Evolutionary conservation across 805 yeast species (phyloP).

Genomic region (Jamesozyma gamospora): DNA sequence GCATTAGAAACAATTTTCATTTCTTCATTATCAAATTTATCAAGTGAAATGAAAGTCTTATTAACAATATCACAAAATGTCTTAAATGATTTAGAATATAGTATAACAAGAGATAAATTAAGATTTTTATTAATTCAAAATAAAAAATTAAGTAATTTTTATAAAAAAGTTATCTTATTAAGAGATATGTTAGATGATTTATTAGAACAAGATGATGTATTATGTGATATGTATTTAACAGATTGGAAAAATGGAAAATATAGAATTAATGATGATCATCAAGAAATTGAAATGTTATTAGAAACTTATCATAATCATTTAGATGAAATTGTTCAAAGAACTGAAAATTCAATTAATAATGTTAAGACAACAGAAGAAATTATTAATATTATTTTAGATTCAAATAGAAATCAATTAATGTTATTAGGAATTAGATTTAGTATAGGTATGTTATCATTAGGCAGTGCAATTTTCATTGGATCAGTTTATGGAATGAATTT

Average conservation of each 20-base stretch:
- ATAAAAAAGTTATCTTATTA: slow-evolving; percentile 72
- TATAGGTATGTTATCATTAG: slow-evolving; percentile 72
- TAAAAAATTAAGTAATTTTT: slow-evolving; percentile 73
- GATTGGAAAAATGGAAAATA: slow-evolving; percentile 41
- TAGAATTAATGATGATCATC: slow-evolving; percentile 54
- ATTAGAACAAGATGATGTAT: slow-evolving; percentile 77
- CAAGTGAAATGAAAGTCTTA: slow-evolving; percentile 81
- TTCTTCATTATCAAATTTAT: slow-evolving; percentile 66
- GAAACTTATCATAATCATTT: slow-evolving; percentile 86
- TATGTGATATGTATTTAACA: slow-evolving; percentile 71
- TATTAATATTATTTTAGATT: slow-evolving; percentile 82
- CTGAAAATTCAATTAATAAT: slow-evolving; percentile 66
- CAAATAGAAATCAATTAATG: slow-evolving; percentile 91
- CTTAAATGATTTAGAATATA: slow-evolving; percentile 66
- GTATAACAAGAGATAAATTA: slow-evolving; percentile 70
- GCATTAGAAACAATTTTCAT: slow-evolving; percentile 84
- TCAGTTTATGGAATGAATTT: slow-evolving; percentile 94
- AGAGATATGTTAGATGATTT: slow-evolving; percentile 79
- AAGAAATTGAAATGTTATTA: slow-evolving; percentile 79
- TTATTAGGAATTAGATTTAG: slow-evolving; percentile 73
- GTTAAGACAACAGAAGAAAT: slow-evolving; percentile 91
- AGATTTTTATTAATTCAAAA: slow-evolving; percentile 73
- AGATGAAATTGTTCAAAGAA: slow-evolving; percentile 90
- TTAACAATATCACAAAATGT: slow-evolving; percentile 65
- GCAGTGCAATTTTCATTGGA: slow-evolving; percentile 70